These are phyloP conservation scores for Daldinia loculata DNA, from an alignment of 495 filamentous ascomycete species.

Conservation along the genomic window DNA sequence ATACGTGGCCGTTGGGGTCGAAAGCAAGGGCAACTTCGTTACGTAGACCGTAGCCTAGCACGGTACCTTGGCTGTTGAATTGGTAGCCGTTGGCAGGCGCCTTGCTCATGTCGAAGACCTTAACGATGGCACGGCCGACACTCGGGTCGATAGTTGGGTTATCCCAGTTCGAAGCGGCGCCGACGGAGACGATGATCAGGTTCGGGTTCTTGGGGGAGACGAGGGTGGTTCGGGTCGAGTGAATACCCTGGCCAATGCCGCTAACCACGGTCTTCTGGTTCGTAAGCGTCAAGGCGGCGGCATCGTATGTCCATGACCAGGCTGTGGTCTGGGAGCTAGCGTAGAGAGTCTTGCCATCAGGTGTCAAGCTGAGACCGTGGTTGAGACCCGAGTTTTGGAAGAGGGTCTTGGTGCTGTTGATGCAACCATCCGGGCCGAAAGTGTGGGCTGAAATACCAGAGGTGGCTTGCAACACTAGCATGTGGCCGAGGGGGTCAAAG, in stretches of 20 bases:
- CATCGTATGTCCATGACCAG: slow-evolving; percentile 69
- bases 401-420: slow-evolving; percentile 57
- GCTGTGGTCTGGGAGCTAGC: slow-evolving; percentile 65
- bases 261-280: slow-evolving; percentile 60
- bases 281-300: slow-evolving; percentile 51
- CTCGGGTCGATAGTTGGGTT: slow-evolving; percentile 52
- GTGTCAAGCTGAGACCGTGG: slow-evolving; percentile 70
- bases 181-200: slow-evolving; percentile 64
- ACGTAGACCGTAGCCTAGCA: slow-evolving; percentile 72
- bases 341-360: slow-evolving; percentile 69
- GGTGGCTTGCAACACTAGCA: slow-evolving; percentile 65
- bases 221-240: slow-evolving; percentile 67
- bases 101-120: slow-evolving; percentile 66
- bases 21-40: slow-evolving; percentile 72
- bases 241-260: slow-evolving; percentile 64
- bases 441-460: slow-evolving; percentile 61
- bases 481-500: slow-evolving; percentile 48
- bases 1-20: slow-evolving; percentile 65
- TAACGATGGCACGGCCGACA: slow-evolving; percentile 67
- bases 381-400: slow-evolving; percentile 58
- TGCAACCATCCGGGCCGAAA: slow-evolving; percentile 58
- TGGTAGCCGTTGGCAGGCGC: slow-evolving; percentile 53
- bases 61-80: slow-evolving; percentile 61
- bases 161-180: slow-evolving; percentile 68
- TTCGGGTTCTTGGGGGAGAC: slow-evolving; percentile 58